Conservation (phyloP, 257 asterid species). For the Penstemon barbatus region DNA sequence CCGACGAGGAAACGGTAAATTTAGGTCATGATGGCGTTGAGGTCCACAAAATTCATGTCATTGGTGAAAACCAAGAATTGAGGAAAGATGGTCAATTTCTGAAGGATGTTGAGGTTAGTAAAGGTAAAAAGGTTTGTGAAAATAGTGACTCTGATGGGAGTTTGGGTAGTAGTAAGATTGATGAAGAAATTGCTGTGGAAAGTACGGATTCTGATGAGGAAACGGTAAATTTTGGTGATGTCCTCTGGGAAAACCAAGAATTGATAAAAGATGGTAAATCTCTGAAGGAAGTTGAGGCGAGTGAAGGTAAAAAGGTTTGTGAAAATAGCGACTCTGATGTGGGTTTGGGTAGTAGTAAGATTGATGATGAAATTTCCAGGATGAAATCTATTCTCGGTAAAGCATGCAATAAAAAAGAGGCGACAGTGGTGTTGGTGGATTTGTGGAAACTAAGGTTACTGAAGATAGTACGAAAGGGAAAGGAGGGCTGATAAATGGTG, state of each 20-base stretch:
- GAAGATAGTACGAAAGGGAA: background rate
- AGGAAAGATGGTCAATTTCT: background rate
- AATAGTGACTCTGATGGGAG: background rate
- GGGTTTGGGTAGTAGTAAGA: slow-evolving; percentile 1
- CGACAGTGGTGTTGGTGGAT: slow-evolving; percentile 3
- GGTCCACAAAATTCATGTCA: background rate
- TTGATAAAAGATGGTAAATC: slow-evolving; percentile 3
- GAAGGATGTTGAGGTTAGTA: background rate
- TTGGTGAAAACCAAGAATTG: slow-evolving; percentile 15
- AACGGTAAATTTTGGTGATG: background rate
- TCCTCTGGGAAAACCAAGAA: slow-evolving; percentile 11
- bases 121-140: slow-evolving; percentile 14
- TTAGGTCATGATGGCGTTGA: background rate
- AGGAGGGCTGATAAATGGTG: slow-evolving; percentile 9
- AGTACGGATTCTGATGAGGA: no score
- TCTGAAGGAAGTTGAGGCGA: background rate
- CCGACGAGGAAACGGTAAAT: slow-evolving; percentile 5
- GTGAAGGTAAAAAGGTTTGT: slow-evolving; percentile 6
- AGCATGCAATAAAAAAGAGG: slow-evolving; percentile 8
- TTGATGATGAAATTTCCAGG: slow-evolving; percentile 5
- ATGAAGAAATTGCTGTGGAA: background rate
- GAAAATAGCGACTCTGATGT: background rate
- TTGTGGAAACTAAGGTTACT: slow-evolving; percentile 1
- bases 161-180: slow-evolving; percentile 1
- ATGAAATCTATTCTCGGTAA: slow-evolving; percentile 9